Evolutionary conservation across 2,329 filamentous ascomycete species (phyloP), one percentile per base, ranked within the genome.

Genomic region (Curvularia lunata): DNA sequence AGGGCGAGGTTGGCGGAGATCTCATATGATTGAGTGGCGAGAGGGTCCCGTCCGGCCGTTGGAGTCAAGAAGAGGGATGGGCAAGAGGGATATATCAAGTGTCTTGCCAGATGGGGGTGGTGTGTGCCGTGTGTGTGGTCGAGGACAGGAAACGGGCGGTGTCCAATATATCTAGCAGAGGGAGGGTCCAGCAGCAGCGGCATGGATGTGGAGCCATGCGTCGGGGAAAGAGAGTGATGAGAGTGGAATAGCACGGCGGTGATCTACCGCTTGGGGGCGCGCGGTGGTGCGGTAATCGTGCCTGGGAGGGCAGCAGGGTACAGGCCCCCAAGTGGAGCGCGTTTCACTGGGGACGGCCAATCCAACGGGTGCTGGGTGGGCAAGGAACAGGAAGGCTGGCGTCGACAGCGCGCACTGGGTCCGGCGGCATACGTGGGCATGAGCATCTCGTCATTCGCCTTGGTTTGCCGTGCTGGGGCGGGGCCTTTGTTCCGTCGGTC

Each of bases 161-260:
- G 63, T 65, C 63, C 60, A 70, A 68, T 73, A 70, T 74, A 73
- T 71, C 65, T 69, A 54, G 68, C 65, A 69, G 68, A 65, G 67
- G 66, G 63, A 73, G 63, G 62, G 63, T 59, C 63, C 62, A 63
- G 66, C 69, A 71, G 70, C 69, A n/a, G n/a, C n/a, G n/a, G n/a
- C n/a, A n/a, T n/a, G n/a, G 10, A 40, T 18, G 18, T 40, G 37
- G 55, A 59, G 56, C 9, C 28, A 30, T 10, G 62, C 53, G 59
- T 62, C 61, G 66, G 70, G 69, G 63, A 67, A 59, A 67, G 63
- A 64, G 45, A 57, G 48, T 52, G 58, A 68, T 73, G 63, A 67
- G 67, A 70, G 62, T 65, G 72, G 72, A 63, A 74, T 69, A 58
- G 58, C 54, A 61, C 45, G 58, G 47, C 58, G 72, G 52, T 68